A percentile compares a stretch with the other conserved stretches of the same genome.
Conservation (phyloP, 768 basidiomycete species). For the Xerocomellus dryophilus region DNA sequence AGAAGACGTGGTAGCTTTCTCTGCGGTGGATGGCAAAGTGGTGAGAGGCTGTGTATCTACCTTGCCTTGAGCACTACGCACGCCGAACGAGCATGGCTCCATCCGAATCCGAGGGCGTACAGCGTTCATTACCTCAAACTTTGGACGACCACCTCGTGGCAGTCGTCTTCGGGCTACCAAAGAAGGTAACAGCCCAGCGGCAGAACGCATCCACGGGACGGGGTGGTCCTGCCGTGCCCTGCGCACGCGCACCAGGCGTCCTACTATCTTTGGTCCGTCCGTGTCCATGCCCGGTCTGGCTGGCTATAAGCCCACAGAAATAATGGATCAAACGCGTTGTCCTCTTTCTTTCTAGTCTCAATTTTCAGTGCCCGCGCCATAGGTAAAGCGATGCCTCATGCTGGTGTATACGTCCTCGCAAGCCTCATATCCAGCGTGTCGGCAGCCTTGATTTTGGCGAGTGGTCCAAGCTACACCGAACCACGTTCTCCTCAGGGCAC, state of each 20-base stretch:
- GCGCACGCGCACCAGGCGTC: slow-evolving; percentile 18
- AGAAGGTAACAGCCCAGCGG: background rate
- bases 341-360: slow-evolving; percentile 7
- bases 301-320: slow-evolving; percentile 23
- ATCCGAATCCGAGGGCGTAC: slow-evolving; percentile 13
- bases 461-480: slow-evolving; percentile 35
- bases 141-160: slow-evolving; percentile 15
- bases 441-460: slow-evolving; percentile 18
- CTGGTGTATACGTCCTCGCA: slow-evolving; percentile 18
- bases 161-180: background rate
- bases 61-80: slow-evolving; percentile 18
- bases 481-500: slow-evolving; percentile 49
- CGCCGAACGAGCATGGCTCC: slow-evolving; percentile 16
- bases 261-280: slow-evolving; percentile 21
- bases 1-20: slow-evolving; percentile 30
- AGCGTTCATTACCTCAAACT: slow-evolving; percentile 23
- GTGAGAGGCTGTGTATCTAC: too few species aligned
- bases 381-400: slow-evolving; percentile 21
- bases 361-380: slow-evolving; percentile 7
- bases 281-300: slow-evolving; percentile 16
- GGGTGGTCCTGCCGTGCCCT: slow-evolving; percentile 20
- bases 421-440: slow-evolving; percentile 18
- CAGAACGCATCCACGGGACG: slow-evolving; percentile 4
- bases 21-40: slow-evolving; percentile 28
- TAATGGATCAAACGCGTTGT: background rate